Base-by-base conservation (phyloP, 2,329 filamentous ascomycete species). In the Talaromyces sp. region DNA sequence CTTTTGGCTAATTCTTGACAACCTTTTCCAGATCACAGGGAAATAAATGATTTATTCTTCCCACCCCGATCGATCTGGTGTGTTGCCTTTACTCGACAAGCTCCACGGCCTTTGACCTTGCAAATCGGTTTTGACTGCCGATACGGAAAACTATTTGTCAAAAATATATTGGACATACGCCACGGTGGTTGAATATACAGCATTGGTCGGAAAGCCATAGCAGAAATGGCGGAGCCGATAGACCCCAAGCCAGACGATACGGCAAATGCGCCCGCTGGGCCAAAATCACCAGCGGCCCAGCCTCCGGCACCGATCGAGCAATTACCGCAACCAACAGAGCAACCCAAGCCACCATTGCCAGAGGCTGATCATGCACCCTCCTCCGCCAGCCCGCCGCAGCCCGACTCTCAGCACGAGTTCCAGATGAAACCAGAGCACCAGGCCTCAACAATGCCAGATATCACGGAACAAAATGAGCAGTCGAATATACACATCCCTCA, bases 1-100 rank as follows among this genome's bases (percentile, higher is more conserved):
- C 4, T 27, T 32, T 47, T 49, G 16, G 52, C 61, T 63, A 58
- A 62, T 47, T 14, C 24, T 57, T 14, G 27, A 40, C 37, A 16
- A 48, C 32, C 32, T 42, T 40, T 32, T 46, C 17, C 16, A 62
- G 58, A 60, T 30, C 24, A 48, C 44, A 57, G 55, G 49, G 24
- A 48, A 58, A 64, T 64, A 64, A 63, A 64, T 64, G 62, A 63
- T 64, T 63, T 60, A 55, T 47, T 52, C 50, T 41, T 58, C 45
- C 40, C 49, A 53, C 32, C 52, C 51, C 57, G 54, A 55, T 52
- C 61, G 54, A 63, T 54, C 55, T 58, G 61, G 60, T 62, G 57
- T 63, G 55, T 49, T 56, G 56, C 56, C 55, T 58, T 47, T 57
- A 47, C 59, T 58, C 55, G 47, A 56, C 52, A 61, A 62, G 44